Evolutionary conservation across 495 filamentous ascomycete species (phyloP), one percentile per base, ranked within the genome.

Genomic region (Podospora tetraspora): DNA sequence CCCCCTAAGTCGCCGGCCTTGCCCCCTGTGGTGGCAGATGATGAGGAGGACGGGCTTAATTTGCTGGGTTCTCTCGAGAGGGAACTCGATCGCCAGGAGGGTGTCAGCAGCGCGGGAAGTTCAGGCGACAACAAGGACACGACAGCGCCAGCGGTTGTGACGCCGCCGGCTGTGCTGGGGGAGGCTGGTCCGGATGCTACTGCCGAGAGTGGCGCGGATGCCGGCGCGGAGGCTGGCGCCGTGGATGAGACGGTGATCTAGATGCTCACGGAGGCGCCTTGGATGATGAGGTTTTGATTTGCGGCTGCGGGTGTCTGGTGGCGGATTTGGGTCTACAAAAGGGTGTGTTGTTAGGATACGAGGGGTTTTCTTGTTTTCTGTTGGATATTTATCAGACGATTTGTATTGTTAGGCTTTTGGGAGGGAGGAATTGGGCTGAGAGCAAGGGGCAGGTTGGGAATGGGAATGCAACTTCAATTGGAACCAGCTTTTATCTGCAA

Each of bases 1-100:
- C 70, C 70, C 0, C 72, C 72, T 43, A 71, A 52, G 29, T 72
- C 72, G 13, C 74, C 72, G 12, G 63, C 64, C 19, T 64, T 73
- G 6, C 67, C 70, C 9, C 74, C 74, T 7, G 67, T 73, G 1
- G 52, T 64, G 3, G 62, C 65, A 3, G 73, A 68, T 1, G 72
- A 74, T 56, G 76, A 77, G 16, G 76, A 75, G 56, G 76, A 73
- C 56, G 75, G 72, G 13, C 66, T 74, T 13, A 71, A 76, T 34
- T 32, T 77, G 62, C 68, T 78, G 7, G 70, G 74, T 52, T 74
- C 72, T 56, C 75, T 78, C 9, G 76, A 78, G 58, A 64, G 70
- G 21, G 76, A 78, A 59, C 72, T 77, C 22, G 69, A 78, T 57
- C 70, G 73, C 25, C 73, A 78, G 58, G 73, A 74, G 66, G 67